Base-by-base conservation (phyloP, 352 stramenopile genomes). In the Peronospora farinosa region DNA sequence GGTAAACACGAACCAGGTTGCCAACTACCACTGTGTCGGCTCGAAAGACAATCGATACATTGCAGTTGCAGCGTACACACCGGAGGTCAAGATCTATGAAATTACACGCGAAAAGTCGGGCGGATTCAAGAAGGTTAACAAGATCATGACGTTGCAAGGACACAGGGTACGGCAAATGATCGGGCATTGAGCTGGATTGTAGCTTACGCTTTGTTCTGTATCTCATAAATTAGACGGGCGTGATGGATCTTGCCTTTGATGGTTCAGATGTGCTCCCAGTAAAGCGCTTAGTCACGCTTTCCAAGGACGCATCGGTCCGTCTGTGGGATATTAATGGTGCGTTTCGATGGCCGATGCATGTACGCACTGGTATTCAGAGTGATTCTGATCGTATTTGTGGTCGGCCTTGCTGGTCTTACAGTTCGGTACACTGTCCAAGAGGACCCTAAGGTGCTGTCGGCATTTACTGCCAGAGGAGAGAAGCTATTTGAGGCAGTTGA, bases 41-140 rank as follows among this genome's bases (percentile, higher is more conserved):
- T 91, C 80, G 23, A 88, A 86, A 50, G 80, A 91, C 66, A 91
- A 88, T 46, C 75, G 80, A 4, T 91, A 82, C 54, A 77, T 91
- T 44, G 77, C 80, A 15, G 74, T 91, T 15, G 80, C 80, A 13
- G 77, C 77, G 8, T 91, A 88, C 63, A 91, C 80, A 4, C 80
- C 80, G 7, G 80, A 91, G 27, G 80, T 88, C 43, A 87, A 87
- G 63, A 91, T 91, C 40, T 84, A 86, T 31, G 80, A 91, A 45
- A 88, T 91, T 45, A 67, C 65, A 17, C 80, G 80, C 16, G 78
- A 87, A 49, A 88, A 86, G 60, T 73, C 66, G 36, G 80, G 80
- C 25, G 59, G 71, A 13, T 91, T 91, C 57, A 86, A 86, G 55
- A 88, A 88, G 40, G 72, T 74, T 5, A 77, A 86, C 64, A 91